A percentile compares a stretch with the other conserved stretches of the same genome.
These are phyloP conservation scores for Apiospora malaysiana DNA, from an alignment of 2,329 filamentous ascomycete genomes.

Conservation along the genomic window DNA sequence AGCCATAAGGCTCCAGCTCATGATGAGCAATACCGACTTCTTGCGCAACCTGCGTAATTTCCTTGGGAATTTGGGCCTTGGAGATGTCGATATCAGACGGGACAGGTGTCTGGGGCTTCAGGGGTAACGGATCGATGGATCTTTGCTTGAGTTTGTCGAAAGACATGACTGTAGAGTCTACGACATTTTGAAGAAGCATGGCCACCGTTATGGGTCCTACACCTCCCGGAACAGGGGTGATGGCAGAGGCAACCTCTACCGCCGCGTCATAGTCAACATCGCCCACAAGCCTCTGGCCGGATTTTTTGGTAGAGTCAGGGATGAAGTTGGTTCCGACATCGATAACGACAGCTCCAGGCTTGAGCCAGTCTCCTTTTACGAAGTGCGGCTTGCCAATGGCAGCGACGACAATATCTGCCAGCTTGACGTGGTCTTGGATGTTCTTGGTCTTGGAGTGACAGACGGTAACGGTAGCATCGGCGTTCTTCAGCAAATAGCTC, in stretches of 20 bases:
- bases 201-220: constrained; percentile 99
- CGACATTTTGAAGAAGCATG: constrained; percentile 96
- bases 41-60: constrained; percentile 80
- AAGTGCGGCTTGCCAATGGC: constrained; percentile 89
- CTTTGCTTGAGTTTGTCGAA: constrained; percentile 85
- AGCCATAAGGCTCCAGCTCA: constrained; percentile 92
- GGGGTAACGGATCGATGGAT: constrained; percentile 79
- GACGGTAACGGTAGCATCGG: constrained; percentile 94
- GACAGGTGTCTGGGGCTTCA: constrained; percentile 80
- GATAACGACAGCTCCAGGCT: constrained; percentile 92
- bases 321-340: constrained; percentile 98
- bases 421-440: constrained; percentile 75
- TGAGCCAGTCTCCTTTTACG: constrained; percentile 94
- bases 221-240: constrained; percentile 95
- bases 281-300: constrained; percentile 88
- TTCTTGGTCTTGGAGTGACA: constrained; percentile 89
- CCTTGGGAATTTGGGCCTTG: constrained; percentile 87
- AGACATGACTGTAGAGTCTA: constrained; percentile 81
- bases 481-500: constrained; percentile 93
- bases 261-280: constrained; percentile 94
- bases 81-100: constrained; percentile 97
- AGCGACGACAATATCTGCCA: constrained; percentile 87
- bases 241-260: constrained; percentile 83
- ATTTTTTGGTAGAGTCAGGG: constrained; percentile 87
- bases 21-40: constrained; percentile 88